These are phyloP conservation scores for Microcyclospora tardicrescens DNA, from an alignment of 2,329 filamentous ascomycete species.

Conservation along the genomic window DNA sequence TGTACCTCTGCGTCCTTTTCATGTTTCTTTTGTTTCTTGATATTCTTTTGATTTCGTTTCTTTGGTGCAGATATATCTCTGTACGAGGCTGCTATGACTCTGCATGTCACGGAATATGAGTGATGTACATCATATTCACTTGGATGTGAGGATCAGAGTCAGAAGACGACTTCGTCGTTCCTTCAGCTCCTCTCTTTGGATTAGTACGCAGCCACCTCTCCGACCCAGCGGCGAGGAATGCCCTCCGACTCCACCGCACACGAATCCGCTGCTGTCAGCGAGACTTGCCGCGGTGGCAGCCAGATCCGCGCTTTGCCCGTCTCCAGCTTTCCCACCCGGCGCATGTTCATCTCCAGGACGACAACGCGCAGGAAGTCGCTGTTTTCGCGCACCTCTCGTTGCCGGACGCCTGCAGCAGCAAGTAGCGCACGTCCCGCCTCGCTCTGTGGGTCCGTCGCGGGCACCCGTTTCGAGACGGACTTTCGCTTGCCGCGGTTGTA, in stretches of 20 bases:
- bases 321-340: conserved; percentile 48
- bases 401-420: conserved; percentile 29
- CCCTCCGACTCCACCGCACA: not conserved
- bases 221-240: not conserved
- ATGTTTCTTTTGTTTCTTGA: too few species aligned
- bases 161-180: not conserved
- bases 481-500: conserved; percentile 34
- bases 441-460: conserved; percentile 27
- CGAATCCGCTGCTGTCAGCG: not conserved
- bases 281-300: conserved; percentile 42
- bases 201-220: not conserved
- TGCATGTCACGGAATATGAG: too few species aligned
- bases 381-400: conserved; percentile 52
- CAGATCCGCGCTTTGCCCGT: conserved; percentile 46
- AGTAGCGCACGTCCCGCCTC: conserved; percentile 31
- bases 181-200: not conserved
- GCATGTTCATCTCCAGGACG: conserved; percentile 57
- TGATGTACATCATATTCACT: too few species aligned
- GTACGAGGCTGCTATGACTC: too few species aligned
- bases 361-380: conserved; percentile 50
- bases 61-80: too few species aligned
- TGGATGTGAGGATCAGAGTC: too few species aligned
- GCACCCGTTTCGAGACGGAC: conserved; percentile 17
- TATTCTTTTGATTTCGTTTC: too few species aligned
- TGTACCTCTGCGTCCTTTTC: too few species aligned